Evolutionary conservation across 2,329 filamentous ascomycete genomes (phyloP).

Genomic region (Talaromyces sp.): DNA sequence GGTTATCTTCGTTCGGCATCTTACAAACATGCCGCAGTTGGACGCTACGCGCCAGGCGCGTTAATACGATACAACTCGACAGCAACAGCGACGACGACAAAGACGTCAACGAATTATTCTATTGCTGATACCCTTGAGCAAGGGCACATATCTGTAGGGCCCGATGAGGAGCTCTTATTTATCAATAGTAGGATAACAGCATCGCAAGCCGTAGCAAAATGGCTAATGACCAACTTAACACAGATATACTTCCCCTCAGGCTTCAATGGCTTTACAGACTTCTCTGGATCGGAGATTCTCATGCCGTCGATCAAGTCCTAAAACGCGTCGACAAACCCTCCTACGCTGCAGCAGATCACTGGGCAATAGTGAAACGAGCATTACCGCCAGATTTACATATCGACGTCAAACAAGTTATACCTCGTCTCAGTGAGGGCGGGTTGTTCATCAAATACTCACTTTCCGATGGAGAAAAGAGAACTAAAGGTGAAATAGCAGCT

Average conservation of each 20-base stretch:
- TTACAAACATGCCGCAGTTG: neutral
- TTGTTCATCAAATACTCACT: conserved; percentile 83
- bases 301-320: conserved; percentile 46
- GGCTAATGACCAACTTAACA: conserved; percentile 8
- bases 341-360: conserved; percentile 52
- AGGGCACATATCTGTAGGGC: conserved; percentile 72
- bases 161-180: conserved; percentile 80
- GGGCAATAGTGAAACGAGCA: conserved; percentile 53
- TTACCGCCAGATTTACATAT: conserved; percentile 60
- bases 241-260: conserved; percentile 79
- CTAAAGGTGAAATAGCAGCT: conserved; percentile 52
- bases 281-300: conserved; percentile 44
- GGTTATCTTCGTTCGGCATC: neutral
- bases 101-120: neutral
- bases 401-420: conserved; percentile 73
- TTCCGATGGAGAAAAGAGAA: conserved; percentile 35
- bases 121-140: conserved; percentile 5
- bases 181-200: conserved; percentile 65
- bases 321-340: conserved; percentile 49
- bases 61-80: conserved; percentile 3
- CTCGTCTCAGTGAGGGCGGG: conserved; percentile 83
- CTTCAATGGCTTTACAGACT: conserved; percentile 59
- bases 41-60: neutral
- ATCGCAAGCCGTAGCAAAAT: neutral
- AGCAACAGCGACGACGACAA: neutral